Conservation (phyloP, 148 eudicot genomes). For the Tetragonia tetragonoides region DNA sequence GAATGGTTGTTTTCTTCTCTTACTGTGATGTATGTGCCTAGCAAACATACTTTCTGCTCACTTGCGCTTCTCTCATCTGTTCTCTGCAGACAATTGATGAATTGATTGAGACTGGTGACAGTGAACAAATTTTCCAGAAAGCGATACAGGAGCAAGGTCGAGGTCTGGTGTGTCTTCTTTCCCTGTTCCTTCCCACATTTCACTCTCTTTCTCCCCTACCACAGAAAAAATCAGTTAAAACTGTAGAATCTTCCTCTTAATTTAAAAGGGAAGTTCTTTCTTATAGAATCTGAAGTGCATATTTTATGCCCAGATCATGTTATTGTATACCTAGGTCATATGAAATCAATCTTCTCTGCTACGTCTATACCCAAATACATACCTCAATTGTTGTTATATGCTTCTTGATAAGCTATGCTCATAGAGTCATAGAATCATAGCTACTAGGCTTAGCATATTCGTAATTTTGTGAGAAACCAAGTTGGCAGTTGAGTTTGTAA, state of each 20-base stretch:
- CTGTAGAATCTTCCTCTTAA: not conserved
- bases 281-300: not conserved
- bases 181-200: not conserved
- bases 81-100: slow-evolving; percentile 73
- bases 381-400: not conserved
- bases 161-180: slow-evolving; percentile 65
- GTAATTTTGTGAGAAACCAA: not conserved
- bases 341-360: not conserved
- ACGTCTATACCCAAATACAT: not conserved
- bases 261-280: not conserved
- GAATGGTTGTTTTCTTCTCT: slow-evolving; percentile 15
- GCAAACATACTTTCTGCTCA: slow-evolving; percentile 15
- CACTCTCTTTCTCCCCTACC: not conserved
- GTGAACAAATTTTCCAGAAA: slow-evolving; percentile 91
- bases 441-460: not conserved
- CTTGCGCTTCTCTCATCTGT: slow-evolving; percentile 12
- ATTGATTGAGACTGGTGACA: slow-evolving; percentile 92
- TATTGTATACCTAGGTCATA: not conserved
- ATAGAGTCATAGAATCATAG: not conserved
- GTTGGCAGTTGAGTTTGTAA: not conserved
- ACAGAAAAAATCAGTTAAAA: not conserved
- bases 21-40: not conserved
- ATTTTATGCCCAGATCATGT: not conserved
- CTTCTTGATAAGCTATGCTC: not conserved
- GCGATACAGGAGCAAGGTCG: slow-evolving; percentile 97